A percentile compares a stretch with the other conserved stretches of the same genome.
These are phyloP conservation scores for Trichoderma arundinaceum DNA, from an alignment of 2,329 filamentous ascomycete genomes.

Conservation along the genomic window DNA sequence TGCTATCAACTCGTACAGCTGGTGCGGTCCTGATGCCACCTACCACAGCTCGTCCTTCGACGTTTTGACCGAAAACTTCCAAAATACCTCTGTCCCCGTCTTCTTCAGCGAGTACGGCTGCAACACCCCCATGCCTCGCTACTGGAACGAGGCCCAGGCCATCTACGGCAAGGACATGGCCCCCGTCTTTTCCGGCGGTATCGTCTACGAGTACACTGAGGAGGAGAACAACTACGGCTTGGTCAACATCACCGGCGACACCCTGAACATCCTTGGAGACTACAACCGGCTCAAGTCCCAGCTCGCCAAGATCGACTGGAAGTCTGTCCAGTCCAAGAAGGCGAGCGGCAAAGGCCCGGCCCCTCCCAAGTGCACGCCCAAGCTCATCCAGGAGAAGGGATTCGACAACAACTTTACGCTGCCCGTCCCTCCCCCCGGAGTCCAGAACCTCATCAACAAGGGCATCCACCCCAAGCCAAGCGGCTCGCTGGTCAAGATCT, in stretches of 20 bases:
- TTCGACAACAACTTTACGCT: slow-evolving; percentile 84
- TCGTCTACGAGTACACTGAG: slow-evolving; percentile 82
- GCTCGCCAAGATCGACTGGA: slow-evolving; percentile 76
- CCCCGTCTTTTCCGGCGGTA: slow-evolving; percentile 71
- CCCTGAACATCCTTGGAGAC: slow-evolving; percentile 65
- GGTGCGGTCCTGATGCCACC: slow-evolving; percentile 66
- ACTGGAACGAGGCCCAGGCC: slow-evolving; percentile 75
- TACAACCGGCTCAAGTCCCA: slow-evolving; percentile 77
- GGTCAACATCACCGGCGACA: slow-evolving; percentile 64
- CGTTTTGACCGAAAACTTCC: slow-evolving; percentile 68
- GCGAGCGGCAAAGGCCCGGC: slow-evolving; percentile 55
- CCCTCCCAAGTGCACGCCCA: slow-evolving; percentile 67
- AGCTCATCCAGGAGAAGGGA: slow-evolving; percentile 68
- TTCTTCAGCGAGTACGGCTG: slow-evolving; percentile 86
- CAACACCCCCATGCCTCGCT: slow-evolving; percentile 72
- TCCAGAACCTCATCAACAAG: slow-evolving; percentile 73
- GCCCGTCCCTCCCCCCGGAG: slow-evolving; percentile 69
- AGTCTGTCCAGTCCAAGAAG: slow-evolving; percentile 67
- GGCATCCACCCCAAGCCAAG: slow-evolving; percentile 70
- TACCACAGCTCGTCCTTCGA: slow-evolving; percentile 68
- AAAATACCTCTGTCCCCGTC: slow-evolving; percentile 69
- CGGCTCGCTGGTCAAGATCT: slow-evolving; percentile 72
- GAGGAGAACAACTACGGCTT: slow-evolving; percentile 71
- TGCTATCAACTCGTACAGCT: slow-evolving; percentile 75
- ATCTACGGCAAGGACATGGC: slow-evolving; percentile 77